Percentiles rank a stretch among this genome's conserved stretches.
These are phyloP conservation scores for Conoideocrella luteorostrata DNA, from an alignment of 2,329 filamentous ascomycete genomes.

Conservation along the genomic window DNA sequence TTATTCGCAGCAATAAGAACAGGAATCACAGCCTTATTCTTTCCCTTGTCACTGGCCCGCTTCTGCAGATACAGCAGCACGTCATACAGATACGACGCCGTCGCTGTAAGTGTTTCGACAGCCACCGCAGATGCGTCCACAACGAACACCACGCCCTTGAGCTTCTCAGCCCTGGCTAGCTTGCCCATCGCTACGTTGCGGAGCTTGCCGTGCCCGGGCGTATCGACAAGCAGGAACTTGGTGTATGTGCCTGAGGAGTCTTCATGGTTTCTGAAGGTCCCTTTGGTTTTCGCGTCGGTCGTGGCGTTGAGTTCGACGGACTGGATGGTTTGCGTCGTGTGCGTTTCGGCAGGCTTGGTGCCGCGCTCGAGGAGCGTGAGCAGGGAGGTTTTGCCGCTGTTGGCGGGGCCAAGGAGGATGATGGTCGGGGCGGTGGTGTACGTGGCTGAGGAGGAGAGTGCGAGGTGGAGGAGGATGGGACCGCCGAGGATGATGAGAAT, in stretches of 20 bases:
- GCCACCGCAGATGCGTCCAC: slow-evolving; percentile 73
- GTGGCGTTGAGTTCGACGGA: slow-evolving; percentile 50
- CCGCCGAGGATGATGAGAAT: slow-evolving; percentile 63
- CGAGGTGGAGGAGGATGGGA: slow-evolving; percentile 70
- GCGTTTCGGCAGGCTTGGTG: slow-evolving; percentile 37
- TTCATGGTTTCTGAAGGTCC: slow-evolving; percentile 51
- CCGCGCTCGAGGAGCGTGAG: slow-evolving; percentile 66
- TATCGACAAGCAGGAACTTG: slow-evolving; percentile 76
- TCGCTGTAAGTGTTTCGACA: slow-evolving; percentile 58
- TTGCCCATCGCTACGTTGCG: slow-evolving; percentile 59
- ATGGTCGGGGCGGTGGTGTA: slow-evolving; percentile 68
- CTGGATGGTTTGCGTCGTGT: slow-evolving; percentile 47
- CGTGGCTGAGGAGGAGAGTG: slow-evolving; percentile 61
- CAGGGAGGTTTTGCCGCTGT: slow-evolving; percentile 81
- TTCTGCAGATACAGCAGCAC: slow-evolving; percentile 78
- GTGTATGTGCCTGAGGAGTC: slow-evolving; percentile 50
- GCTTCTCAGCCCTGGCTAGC: slow-evolving; percentile 37
- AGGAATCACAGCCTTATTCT: slow-evolving; percentile 44
- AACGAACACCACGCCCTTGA: slow-evolving; percentile 75
- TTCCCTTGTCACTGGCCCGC: slow-evolving; percentile 43
- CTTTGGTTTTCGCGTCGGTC: slow-evolving; percentile 34
- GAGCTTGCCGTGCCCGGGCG: slow-evolving; percentile 92
- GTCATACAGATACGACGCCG: slow-evolving; percentile 84
- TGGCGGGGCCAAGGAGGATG: slow-evolving; percentile 73
- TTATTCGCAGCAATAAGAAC: slow-evolving; percentile 91